phyloP scores from a whole-genome alignment of 75 land plant genomes.

The Sequoiadendron giganteum region DNA sequence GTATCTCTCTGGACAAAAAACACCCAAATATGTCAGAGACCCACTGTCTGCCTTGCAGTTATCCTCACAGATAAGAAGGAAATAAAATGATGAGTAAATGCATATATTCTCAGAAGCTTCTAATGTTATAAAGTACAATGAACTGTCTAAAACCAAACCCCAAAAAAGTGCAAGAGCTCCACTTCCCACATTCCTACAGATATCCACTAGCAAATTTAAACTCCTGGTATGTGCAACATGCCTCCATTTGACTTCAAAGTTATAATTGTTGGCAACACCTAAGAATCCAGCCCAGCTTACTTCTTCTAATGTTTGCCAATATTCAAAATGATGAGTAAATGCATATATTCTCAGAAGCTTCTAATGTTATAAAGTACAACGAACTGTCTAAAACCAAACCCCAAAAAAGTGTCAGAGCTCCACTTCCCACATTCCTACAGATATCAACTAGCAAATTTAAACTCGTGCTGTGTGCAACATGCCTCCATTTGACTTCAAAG shows the following conservation, averaged over 20 bases:
- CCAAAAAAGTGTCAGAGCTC: neutral
- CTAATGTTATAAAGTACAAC: too few relatives aligned
- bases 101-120: neutral
- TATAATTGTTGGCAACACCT: neutral
- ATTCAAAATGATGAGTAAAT: too few relatives aligned
- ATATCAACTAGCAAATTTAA: neutral
- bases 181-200: neutral
- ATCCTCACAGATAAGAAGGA: neutral
- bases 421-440: neutral
- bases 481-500: neutral
- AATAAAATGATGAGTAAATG: neutral
- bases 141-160: neutral
- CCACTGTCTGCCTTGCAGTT: neutral
- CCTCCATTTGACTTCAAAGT: neutral
- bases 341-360: too few relatives aligned
- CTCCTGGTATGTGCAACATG: neutral
- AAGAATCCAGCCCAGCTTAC: neutral
- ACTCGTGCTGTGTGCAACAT: neutral
- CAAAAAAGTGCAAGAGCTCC: neutral
- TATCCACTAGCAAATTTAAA: neutral
- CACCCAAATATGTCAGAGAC: neutral
- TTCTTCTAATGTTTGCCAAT: neutral
- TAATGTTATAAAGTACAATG: neutral
- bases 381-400: neutral
- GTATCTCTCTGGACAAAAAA: constrained; percentile 47